phyloP scores from a whole-genome alignment of 345 rosid species.

The Bruguiera sexangula region DNA sequence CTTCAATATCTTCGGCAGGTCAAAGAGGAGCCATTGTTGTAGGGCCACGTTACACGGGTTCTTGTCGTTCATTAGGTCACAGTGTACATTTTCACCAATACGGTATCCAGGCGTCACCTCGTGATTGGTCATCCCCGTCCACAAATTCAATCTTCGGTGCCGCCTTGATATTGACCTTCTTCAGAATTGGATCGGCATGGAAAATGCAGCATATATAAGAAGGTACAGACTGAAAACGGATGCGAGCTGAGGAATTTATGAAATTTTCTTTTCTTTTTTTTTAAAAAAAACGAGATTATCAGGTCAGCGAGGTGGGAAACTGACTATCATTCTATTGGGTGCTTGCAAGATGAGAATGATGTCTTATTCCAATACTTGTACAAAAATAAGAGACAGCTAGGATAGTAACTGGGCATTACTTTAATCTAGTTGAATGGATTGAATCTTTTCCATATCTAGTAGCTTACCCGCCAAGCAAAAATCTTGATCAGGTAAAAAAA shows the following conservation, averaged over 20 bases:
- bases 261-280: no score
- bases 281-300: no score
- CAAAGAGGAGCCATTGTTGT: neutral
- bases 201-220: no score
- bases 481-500: no score
- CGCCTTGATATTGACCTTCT: neutral
- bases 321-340: neutral
- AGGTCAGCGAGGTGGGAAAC: no score
- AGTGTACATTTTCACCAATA: neutral
- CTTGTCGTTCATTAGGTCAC: neutral
- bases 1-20: neutral
- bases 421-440: neutral
- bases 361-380: neutral
- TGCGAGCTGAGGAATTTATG: no score
- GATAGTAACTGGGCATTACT: neutral
- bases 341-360: neutral
- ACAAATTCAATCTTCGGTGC: neutral
- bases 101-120: neutral
- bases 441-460: conserved; percentile 10
- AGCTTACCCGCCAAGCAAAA: conserved; percentile 12
- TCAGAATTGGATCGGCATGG: no score
- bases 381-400: neutral
- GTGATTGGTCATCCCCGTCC: neutral
- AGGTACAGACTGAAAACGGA: no score
- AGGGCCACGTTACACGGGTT: neutral